Conservation (phyloP, 2,329 filamentous ascomycete species). For the Lojkania enalia region DNA sequence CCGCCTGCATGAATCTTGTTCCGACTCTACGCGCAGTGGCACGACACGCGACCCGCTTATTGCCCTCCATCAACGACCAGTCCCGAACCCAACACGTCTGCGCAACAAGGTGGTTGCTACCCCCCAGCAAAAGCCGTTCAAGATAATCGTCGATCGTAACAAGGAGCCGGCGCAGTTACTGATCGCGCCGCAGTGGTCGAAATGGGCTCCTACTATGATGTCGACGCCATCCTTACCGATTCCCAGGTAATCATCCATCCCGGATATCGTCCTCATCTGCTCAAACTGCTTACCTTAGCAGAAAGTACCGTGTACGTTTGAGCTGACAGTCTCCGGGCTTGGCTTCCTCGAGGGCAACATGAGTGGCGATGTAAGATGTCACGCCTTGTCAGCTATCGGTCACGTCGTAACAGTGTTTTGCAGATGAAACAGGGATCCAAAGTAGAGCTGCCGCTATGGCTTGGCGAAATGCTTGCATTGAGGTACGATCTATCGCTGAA, state of each 20-base stretch:
- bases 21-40: conserved; percentile 12
- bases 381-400: neutral
- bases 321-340: conserved; percentile 82
- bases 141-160: neutral
- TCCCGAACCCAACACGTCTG: conserved; percentile 10
- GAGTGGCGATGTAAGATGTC: conserved; percentile 55
- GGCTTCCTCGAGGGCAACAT: conserved; percentile 88
- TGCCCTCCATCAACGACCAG: conserved; percentile 9
- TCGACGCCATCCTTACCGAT: conserved; percentile 82
- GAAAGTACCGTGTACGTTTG: conserved; percentile 96
- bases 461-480: conserved; percentile 89
- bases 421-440: conserved; percentile 79
- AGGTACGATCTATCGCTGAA: conserved; percentile 45
- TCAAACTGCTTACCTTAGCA: conserved; percentile 48
- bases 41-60: conserved; percentile 31
- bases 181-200: conserved; percentile 10
- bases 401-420: conserved; percentile 7
- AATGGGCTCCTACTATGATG: conserved; percentile 75
- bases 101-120: conserved; percentile 3
- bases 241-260: conserved; percentile 62
- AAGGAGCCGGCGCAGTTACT: neutral
- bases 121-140: neutral
- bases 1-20: conserved; percentile 11
- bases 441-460: conserved; percentile 86
- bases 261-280: conserved; percentile 7